Evolutionary conservation across 305 asterid genomes (phyloP).

Genomic region (Rubia peregrina): DNA sequence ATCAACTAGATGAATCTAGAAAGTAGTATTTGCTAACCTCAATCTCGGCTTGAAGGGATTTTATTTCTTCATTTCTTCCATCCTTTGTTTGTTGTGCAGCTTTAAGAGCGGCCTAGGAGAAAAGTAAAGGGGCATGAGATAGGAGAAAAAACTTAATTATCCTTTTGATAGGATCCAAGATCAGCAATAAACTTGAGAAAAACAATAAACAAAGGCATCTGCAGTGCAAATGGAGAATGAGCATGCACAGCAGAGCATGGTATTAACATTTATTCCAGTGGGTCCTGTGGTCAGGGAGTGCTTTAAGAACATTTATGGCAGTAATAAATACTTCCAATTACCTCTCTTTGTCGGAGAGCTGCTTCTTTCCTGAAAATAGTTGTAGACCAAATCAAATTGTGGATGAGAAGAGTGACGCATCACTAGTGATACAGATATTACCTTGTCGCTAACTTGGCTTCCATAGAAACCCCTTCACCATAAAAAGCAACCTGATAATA

Average conservation of each 20-base stretch:
- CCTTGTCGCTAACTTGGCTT: conserved; percentile 92
- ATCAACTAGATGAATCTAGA: not conserved
- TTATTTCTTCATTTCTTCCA: conserved; percentile 77
- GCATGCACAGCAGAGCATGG: not conserved
- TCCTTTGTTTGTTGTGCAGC: conserved; percentile 66
- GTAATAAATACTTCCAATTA: conserved; percentile 18
- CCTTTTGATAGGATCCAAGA: not conserved
- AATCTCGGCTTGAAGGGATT: conserved; percentile 65
- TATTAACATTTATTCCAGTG: not conserved
- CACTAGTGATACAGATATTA: conserved; percentile 23
- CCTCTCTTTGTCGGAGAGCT: conserved; percentile 94
- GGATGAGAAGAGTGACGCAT: conserved; percentile 18
- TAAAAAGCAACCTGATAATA: conserved; percentile 77
- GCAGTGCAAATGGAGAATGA: not conserved
- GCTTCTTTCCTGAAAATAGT: conserved; percentile 89
- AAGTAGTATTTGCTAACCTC: conserved; percentile 46
- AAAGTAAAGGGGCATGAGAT: conserved; percentile 7
- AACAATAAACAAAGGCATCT: not conserved
- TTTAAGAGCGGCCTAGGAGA: conserved; percentile 77
- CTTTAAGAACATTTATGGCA: conserved; percentile 11
- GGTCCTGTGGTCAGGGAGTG: not conserved
- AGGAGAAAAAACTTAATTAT: not conserved
- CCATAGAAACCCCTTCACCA: conserved; percentile 96
- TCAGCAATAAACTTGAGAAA: not conserved
- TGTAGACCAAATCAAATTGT: conserved; percentile 32